Evolutionary conservation across 177 flowering plant species (phyloP).

Genomic region (Telopea speciosissima): DNA sequence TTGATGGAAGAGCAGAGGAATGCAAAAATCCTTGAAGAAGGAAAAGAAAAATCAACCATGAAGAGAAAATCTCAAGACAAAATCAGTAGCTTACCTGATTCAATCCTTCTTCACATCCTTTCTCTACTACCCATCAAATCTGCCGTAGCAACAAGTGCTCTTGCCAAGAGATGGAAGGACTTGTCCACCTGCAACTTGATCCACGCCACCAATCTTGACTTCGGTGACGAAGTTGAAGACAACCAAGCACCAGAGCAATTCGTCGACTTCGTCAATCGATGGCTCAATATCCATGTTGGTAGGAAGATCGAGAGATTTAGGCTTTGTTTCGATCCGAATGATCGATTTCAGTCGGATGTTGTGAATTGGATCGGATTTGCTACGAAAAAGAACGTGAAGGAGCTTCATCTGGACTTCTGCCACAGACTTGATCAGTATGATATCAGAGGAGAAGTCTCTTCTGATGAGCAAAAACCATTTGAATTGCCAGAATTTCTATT

Average conservation of each 20-base stretch:
- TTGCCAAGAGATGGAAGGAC: conserved; percentile 15
- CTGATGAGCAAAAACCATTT: too few relatives aligned
- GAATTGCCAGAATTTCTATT: conserved; percentile 9
- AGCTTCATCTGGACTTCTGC: too few relatives aligned
- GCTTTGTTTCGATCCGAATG: background rate
- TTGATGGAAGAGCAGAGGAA: too few relatives aligned
- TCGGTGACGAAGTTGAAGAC: background rate
- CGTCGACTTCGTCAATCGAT: conserved; percentile 1
- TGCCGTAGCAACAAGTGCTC: conserved; percentile 1
- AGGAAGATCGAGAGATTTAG: background rate
- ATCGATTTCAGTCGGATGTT: background rate
- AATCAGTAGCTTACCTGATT: conserved; percentile 12
- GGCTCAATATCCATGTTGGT: background rate
- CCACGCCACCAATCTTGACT: background rate
- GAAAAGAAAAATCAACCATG: too few relatives aligned
- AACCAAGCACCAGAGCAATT: conserved; percentile 4
- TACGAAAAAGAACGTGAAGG: background rate
- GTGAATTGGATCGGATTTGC: conserved; percentile 4
- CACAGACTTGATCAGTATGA: too few relatives aligned
- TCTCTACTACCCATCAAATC: conserved; percentile 6
- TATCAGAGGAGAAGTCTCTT: too few relatives aligned
- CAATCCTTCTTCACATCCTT: conserved; percentile 3
- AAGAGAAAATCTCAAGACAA: background rate
- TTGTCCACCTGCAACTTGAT: background rate
- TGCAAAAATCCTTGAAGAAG: too few relatives aligned